A percentile compares a stretch with the other conserved stretches of the same genome.
These are phyloP conservation scores for Citrus sp. DNA, from an alignment of 345 rosid genomes.

Conservation along the genomic window DNA sequence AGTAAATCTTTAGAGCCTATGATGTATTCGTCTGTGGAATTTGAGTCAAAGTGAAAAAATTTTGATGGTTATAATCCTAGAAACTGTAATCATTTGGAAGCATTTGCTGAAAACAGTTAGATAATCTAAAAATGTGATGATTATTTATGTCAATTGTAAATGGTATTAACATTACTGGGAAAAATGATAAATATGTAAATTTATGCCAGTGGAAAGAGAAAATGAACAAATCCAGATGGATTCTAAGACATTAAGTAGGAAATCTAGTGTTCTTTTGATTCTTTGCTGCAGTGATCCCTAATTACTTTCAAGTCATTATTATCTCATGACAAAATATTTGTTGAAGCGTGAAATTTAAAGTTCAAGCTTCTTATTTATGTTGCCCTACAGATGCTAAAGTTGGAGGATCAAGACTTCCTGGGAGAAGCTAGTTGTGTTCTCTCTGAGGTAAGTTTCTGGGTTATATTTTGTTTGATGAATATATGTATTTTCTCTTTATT, in stretches of 20 bases:
- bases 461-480: neutral
- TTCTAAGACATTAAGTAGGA: neutral
- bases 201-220: neutral
- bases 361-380: slow-evolving; percentile 1
- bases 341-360: neutral
- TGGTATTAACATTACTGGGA: neutral
- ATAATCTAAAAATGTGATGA: neutral
- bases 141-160: neutral
- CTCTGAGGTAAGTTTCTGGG: slow-evolving; percentile 43
- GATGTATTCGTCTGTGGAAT: neutral
- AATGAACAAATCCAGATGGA: neutral
- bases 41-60: neutral
- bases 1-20: neutral
- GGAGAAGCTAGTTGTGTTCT: slow-evolving; percentile 76
- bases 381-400: slow-evolving; percentile 46
- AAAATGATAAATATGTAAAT: neutral
- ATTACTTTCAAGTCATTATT: neutral
- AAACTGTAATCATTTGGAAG: neutral
- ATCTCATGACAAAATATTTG: neutral
- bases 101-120: neutral
- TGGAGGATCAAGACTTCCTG: slow-evolving; percentile 67
- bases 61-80: neutral
- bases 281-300: neutral
- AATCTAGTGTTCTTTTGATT: neutral
- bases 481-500: neutral